Evolutionary conservation across 768 basidiomycete species (phyloP), one percentile per base, ranked within the genome.

Genomic region (Pilatotrama ljubarskyi): DNA sequence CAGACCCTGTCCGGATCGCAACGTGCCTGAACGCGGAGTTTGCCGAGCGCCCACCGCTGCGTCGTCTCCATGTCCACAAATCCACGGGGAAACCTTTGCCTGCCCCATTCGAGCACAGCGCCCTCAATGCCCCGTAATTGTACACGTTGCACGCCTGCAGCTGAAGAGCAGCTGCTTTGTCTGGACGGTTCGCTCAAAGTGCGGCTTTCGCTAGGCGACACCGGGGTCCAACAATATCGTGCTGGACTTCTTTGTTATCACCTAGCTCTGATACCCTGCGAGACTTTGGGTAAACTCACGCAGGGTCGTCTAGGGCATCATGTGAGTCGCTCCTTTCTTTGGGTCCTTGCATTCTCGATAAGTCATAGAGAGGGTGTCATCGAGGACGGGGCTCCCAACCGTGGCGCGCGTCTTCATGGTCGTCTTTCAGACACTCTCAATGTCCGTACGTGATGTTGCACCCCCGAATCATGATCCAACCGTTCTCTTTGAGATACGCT

Each of bases 101-200:
- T 42, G 41, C 25, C 40, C 20, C 54, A 26, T n/a, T n/a, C 46
- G 55, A 37, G 29, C 54, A 35, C 54, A 25, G 32, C 43, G 11
- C 40, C 37, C 13, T 46, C 36, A 26, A 18, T n/a, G 20, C 25
- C 49, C 14, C 38, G 40, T 54, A 54, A 54, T 54, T 15, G 14
- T 26, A 20, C 59, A 61, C 59, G 59, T 61, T 61, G 53, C 53
- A 15, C 35, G 24, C 53, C 50, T 46, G 41, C 13, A 37, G 26
- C 46, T 18, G 17, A 1, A 32, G 10, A 41, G 29, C 29, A 5
- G 26, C 42, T 46, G 25, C 51, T 20, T 20, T 37, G 3, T 11
- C 50, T 40, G 38, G 44, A 40, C 38, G 14, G 38, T n/a, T 18
- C 59, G 59, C 53, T 5, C 42, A 8, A n/a, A 60, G 51, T 42